These are phyloP conservation scores for Pisolithus sp. DNA, from an alignment of 768 basidiomycete species.

Conservation along the genomic window DNA sequence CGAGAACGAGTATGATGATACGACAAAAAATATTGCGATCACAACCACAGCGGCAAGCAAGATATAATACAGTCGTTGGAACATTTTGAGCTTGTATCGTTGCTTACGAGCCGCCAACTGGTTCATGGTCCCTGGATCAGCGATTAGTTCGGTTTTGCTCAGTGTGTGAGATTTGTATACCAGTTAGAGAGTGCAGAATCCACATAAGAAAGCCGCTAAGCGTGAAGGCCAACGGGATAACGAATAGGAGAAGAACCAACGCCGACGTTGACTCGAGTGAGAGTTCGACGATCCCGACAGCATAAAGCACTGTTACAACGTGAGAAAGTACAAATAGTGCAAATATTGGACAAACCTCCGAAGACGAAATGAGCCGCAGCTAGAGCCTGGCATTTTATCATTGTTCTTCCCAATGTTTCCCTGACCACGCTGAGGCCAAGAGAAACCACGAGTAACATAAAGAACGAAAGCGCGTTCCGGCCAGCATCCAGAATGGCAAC, in stretches of 20 bases:
- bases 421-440: conserved; percentile 89
- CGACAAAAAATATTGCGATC: conserved; percentile 85
- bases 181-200: conserved; percentile 89
- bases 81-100: conserved; percentile 83
- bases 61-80: conserved; percentile 78
- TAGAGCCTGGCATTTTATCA: conserved; percentile 78
- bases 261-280: conserved; percentile 88
- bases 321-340: conserved; percentile 6
- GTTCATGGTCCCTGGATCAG: conserved; percentile 67
- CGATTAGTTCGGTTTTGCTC: not conserved
- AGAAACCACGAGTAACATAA: conserved; percentile 88
- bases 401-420: conserved; percentile 77
- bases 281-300: conserved; percentile 90
- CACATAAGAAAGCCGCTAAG: conserved; percentile 94
- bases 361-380: conserved; percentile 87
- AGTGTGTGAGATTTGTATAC: conserved; percentile 32
- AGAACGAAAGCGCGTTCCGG: conserved; percentile 90
- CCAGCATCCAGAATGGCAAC: conserved; percentile 95
- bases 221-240: conserved; percentile 91
- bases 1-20: conserved; percentile 87
- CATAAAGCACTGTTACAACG: conserved; percentile 66
- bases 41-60: conserved; percentile 76
- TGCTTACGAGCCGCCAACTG: conserved; percentile 85
- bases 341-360: conserved; percentile 59
- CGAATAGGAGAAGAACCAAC: conserved; percentile 77